These are phyloP conservation scores for Yueomyces sp. DNA, from an alignment of 805 yeast species.

Conservation along the genomic window DNA sequence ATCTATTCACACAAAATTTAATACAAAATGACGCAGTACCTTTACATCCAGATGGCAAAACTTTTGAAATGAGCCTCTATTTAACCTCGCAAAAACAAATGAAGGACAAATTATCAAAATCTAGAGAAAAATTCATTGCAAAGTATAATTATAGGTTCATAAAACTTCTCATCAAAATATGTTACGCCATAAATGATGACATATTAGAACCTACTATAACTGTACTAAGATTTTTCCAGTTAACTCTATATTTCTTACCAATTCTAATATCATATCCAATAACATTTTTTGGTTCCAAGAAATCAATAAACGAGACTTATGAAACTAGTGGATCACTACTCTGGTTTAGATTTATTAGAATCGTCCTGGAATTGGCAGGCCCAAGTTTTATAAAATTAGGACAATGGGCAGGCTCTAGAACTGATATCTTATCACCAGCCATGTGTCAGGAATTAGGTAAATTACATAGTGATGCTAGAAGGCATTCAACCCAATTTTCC, in stretches of 20 bases:
- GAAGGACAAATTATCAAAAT: slow-evolving; percentile 10
- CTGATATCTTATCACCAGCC: slow-evolving; percentile 75
- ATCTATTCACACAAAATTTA: too few species aligned
- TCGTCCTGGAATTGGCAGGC: slow-evolving; percentile 72
- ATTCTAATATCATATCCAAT: slow-evolving; percentile 54
- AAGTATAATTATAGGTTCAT: slow-evolving; percentile 7
- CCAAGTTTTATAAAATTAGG: slow-evolving; percentile 87
- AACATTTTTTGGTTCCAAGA: slow-evolving; percentile 19
- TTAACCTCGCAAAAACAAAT: slow-evolving; percentile 46
- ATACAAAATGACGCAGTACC: slow-evolving; percentile 9
- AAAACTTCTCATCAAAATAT: slow-evolving; percentile 27
- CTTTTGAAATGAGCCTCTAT: slow-evolving; percentile 58
- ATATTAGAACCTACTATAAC: slow-evolving; percentile 61
- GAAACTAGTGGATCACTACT: slow-evolving; percentile 47
- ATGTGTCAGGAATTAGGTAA: slow-evolving; percentile 65
- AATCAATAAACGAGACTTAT: slow-evolving; percentile 1
- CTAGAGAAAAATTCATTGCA: slow-evolving; percentile 22
- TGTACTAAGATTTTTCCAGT: slow-evolving; percentile 51
- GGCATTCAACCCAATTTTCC: slow-evolving; percentile 57
- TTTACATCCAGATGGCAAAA: slow-evolving; percentile 39
- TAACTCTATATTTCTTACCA: slow-evolving; percentile 57
- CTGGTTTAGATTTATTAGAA: slow-evolving; percentile 59
- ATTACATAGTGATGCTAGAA: slow-evolving; percentile 71
- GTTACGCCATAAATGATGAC: slow-evolving; percentile 37
- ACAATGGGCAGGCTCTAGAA: slow-evolving; percentile 98